These are phyloP conservation scores for Rossbeevera mucosa DNA, from an alignment of 768 basidiomycete species.

Conservation along the genomic window DNA sequence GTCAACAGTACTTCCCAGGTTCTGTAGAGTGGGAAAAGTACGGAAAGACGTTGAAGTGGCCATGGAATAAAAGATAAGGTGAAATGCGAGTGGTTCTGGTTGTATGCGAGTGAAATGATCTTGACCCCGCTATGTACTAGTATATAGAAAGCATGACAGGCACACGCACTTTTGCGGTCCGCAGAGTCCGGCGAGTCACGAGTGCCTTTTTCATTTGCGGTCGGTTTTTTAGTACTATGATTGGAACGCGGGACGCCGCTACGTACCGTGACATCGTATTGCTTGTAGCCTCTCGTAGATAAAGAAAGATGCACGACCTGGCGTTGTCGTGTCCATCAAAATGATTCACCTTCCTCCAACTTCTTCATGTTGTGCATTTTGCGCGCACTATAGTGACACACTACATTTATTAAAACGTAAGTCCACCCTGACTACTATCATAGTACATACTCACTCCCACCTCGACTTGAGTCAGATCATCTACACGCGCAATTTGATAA, in stretches of 20 bases:
- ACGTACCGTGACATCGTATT: not conserved
- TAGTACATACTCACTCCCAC: not conserved
- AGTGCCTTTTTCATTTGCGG: not conserved
- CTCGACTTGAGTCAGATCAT: not conserved
- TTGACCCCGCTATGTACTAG: not conserved
- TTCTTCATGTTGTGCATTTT: not conserved
- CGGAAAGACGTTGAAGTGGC: not conserved
- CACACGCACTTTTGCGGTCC: not conserved
- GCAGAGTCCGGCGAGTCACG: no score
- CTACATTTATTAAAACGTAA: not conserved
- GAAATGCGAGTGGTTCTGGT: not conserved
- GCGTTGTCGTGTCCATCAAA: not conserved
- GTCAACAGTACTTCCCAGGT: constrained; percentile 23
- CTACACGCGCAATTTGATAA: not conserved
- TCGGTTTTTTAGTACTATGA: no score
- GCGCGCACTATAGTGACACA: not conserved
- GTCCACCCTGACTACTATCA: not conserved
- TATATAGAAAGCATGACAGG: no score
- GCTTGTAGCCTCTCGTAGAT: not conserved
- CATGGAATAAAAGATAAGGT: constrained; percentile 8
- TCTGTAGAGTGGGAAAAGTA: constrained; percentile 23
- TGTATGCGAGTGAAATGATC: no score
- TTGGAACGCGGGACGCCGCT: not conserved
- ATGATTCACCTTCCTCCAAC: not conserved
- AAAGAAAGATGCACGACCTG: not conserved